phyloP scores from a whole-genome alignment of 768 basidiomycete species.

The Mycena belliarum region DNA sequence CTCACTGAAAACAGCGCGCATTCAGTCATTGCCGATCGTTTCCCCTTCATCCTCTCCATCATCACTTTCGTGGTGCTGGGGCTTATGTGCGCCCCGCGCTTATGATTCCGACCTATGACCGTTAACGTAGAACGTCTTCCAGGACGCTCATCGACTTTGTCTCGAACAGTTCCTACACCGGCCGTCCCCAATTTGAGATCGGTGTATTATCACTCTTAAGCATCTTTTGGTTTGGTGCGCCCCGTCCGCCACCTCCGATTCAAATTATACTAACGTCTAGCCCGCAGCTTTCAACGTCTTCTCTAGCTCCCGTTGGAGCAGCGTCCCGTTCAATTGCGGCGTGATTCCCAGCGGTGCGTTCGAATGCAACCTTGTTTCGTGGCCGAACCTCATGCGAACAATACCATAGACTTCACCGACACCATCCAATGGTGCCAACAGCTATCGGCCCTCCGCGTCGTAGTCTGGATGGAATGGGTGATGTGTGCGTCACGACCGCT shows the following conservation, averaged over 20 bases:
- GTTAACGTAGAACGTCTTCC: not conserved
- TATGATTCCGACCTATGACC: not conserved
- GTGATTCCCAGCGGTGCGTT: slow-evolving; percentile 47
- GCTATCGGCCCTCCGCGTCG: slow-evolving; percentile 53
- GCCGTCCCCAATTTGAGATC: slow-evolving; percentile 49
- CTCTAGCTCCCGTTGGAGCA: slow-evolving; percentile 57
- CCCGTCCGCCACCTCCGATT: not conserved
- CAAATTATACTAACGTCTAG: no score
- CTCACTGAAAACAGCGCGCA: slow-evolving; percentile 7
- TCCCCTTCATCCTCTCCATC: slow-evolving; percentile 62
- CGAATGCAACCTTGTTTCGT: not conserved
- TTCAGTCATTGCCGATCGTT: slow-evolving; percentile 58
- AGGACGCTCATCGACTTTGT: slow-evolving; percentile 48
- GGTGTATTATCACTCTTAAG: slow-evolving; percentile 45
- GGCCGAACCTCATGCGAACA: not conserved
- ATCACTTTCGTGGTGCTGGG: slow-evolving; percentile 46
- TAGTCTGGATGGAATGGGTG: slow-evolving; percentile 62
- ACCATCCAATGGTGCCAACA: slow-evolving; percentile 55
- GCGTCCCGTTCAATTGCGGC: slow-evolving; percentile 48
- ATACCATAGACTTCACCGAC: slow-evolving; percentile 40
- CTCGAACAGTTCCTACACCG: slow-evolving; percentile 42
- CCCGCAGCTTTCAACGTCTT: slow-evolving; percentile 62
- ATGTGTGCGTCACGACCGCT: slow-evolving; percentile 39
- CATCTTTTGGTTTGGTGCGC: slow-evolving; percentile 57
- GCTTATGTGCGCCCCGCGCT: slow-evolving; percentile 37